Base-by-base conservation (phyloP, 1,139 yeast species). In the Geotrichum cucujoidarum region DNA sequence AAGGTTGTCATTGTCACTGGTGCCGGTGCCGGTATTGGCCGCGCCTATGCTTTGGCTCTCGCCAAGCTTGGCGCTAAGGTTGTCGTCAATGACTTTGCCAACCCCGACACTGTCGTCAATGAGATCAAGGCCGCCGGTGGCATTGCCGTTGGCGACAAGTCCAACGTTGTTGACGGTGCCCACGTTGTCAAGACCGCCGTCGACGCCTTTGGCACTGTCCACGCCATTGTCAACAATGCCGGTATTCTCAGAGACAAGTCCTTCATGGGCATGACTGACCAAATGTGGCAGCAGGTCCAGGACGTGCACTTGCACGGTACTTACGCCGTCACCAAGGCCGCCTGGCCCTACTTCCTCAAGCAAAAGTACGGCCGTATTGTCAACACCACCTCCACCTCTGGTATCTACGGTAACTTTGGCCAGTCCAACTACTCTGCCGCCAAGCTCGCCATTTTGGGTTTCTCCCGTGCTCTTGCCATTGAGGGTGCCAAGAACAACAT, bases 371-470 rank as follows among this genome's bases (percentile, higher is more conserved):
- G 97, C 61, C 77, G 82, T 59, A 82, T 92, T 54, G 77, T 92
- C 60, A 92, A 92, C 70, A 86, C 95, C 45, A 76, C 97, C 34
- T 88, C 97, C 21, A 92, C 97, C 24, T 89, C 97, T 13, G 97
- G 97, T 61, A 88, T 92, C 60, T 92, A 92, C 67, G 97, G 97
- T 60, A 88, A 86, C 73, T 92, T 92, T 70, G 98, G 98, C 47
- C 98, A 92, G 72, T 86, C 97, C 52, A 92, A 92, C 73, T 92
- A 92, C 67, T 81, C 96, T 31, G 80, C 97, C 43, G 97, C 97
- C 45, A 92, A 92, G 73, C 80, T 86, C 51, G 97, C 90, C 29
- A 81, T 92, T 55, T 70, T 89, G 47, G 96, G 96, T 31, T 78
- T 92, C 60, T 76, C 95, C 30, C 81, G 78, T 67, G 85, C 97